Conservation (phyloP, 148 eudicot genomes). For the Polygonum maritimum region DNA sequence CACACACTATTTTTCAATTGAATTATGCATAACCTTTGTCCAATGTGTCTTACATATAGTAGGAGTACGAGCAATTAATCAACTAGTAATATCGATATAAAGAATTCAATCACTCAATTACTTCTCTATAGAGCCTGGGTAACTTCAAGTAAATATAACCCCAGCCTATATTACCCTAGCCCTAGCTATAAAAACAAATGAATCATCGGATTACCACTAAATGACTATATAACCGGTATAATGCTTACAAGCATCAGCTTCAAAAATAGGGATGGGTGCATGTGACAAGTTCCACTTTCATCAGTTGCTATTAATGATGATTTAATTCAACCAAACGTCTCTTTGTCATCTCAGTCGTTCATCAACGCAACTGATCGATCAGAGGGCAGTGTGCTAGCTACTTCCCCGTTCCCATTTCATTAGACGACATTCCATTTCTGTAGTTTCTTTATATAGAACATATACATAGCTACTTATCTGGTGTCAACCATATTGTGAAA, state of each 20-base stretch:
- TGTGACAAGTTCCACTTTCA: conserved; percentile 1
- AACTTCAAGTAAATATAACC: not conserved
- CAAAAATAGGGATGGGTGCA: not conserved
- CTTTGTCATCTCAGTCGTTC: no score
- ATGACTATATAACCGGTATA: not conserved
- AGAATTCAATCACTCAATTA: no score
- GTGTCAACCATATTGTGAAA: not conserved
- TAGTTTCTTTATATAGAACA: not conserved
- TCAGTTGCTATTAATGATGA: not conserved
- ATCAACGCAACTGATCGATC: no score
- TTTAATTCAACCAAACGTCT: not conserved
- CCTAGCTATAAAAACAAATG: not conserved
- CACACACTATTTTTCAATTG: no score
- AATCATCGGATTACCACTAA: not conserved
- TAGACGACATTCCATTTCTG: not conserved
- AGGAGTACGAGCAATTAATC: no score
- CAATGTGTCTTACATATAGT: no score
- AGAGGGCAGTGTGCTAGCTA: no score
- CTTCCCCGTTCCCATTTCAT: not conserved
- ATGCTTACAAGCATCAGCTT: not conserved
- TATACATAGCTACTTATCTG: not conserved
- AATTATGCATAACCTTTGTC: no score
- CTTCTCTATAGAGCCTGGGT: no score
- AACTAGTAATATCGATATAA: no score
- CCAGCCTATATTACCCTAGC: not conserved